Base-by-base conservation (phyloP, 371 early-diverging fungal genomes). In the Coemansia sp. region DNA sequence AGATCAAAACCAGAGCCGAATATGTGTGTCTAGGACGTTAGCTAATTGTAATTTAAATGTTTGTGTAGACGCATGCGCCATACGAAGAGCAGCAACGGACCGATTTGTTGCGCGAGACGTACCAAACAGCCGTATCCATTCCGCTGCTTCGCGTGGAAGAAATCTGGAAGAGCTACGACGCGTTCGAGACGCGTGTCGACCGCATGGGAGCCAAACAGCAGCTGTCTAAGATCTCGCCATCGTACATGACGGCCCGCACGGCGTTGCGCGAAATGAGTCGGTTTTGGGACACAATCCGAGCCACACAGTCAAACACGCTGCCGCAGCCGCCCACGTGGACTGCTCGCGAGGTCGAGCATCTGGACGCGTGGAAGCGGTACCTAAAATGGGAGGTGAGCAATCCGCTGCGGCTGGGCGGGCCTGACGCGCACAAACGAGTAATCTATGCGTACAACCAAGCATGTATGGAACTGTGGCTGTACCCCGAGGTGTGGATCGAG, bases 91-190 rank as follows among this genome's bases (percentile, higher is more conserved):
- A 94, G 80, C 86, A 89, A 71, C 90, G 90, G 72, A 91, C 90
- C 90, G 93, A 92, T 55, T 82, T 83, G n/a, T 86, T 94, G 84
- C 91, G 96, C 56, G 85, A 90, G 39, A 86, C 91, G 9, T 97
- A 88, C 52, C 94, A 94, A 67, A 85, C 86, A 40, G 98, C 95
- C 4, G 86, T 96, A 4, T 80, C 87, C 11, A 92, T 94, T 26
- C 97, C 97, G 0, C 68, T 94, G 48, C 82, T 86, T 61, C 90
- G 93, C 58, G 85, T 97, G 5, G 97, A 97, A 60, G 86, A 88
- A 62, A 85, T 98, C 8, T 98, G 98, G 98, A 93, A 93, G 58
- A 92, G 95, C 52, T 98, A 94, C 75, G 98, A 98, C 80, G 81
- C 86, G 44, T 97, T 93, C 86, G 98, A 98, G 78, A 94, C 93